Base-by-base conservation (phyloP, 768 basidiomycete genomes). In the Suillus alpinus region DNA sequence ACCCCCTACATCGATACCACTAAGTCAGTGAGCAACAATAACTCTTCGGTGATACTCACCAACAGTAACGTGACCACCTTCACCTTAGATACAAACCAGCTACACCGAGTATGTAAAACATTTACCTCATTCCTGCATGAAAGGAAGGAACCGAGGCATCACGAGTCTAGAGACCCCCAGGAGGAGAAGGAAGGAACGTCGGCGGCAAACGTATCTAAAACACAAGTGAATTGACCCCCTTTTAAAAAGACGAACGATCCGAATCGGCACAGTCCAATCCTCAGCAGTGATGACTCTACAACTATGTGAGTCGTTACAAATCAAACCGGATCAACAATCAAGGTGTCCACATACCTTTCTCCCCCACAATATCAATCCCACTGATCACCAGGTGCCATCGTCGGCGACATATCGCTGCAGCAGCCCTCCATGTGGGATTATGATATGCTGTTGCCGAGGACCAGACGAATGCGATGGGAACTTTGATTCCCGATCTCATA, bases 181-280 rank as follows among this genome's bases (percentile, higher is more conserved):
- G 89, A 0, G 89, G 91, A 9, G 83, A 78, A 65, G 84, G 80
- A 0, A 89, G 89, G 69, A 84, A 91, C 18, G 76, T 77, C 1
- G 83, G 78, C 8, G 86, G 86, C 67, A 89, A 92, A 37, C 87
- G 76, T 57, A 91, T 85, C 68, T 91, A 89, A 65, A 92, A 85
- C 16, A 90, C 81, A 49, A 92, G 71, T 0, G 88, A 89, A 56
- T 83, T 82, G 56, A 92, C 67, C 46, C 78, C 76, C 66, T 86
- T 49, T 49, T 5, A 85, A 46, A 39, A 47, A 16, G 26, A 18
- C 10, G 23, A 29, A 23, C 20, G 2, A 36, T 36, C 32, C 23
- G n/a, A n/a, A 26, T 53, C 23, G 26, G 9, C 14, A 56, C 41
- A 49, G 12, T 49, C 9, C 3, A 10, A n/a, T 6, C 36, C 50